Evolutionary conservation across 257 asterid genomes (phyloP), one percentile per base, ranked within the genome.

Genomic region (Fraxinus pennsylvanica): DNA sequence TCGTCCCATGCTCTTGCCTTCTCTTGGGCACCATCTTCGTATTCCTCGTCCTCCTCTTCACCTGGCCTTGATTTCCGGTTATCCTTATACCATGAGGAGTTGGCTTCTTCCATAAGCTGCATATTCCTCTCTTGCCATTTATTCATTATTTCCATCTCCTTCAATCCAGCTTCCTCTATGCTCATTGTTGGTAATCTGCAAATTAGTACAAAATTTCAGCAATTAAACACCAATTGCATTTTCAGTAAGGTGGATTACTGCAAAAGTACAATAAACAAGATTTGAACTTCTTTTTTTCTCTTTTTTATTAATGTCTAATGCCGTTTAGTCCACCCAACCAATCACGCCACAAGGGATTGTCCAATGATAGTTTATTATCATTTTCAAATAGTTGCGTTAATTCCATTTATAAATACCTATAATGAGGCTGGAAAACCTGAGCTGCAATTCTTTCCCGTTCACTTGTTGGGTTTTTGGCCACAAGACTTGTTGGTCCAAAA

Each of bases 1-100:
- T 95, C 98, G 70, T 92, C 99, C 99, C 97, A 93, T 0, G 96
- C 97, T 83, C 98, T 90, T 9, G 97, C 99, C 91, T 89, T 90
- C 0, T 90, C 98, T 84, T 87, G 91, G 57, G 99, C 98, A 54
- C 90, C 97, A 78, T 91, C 98, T 39, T 91, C 96, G 45, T 92
- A 91, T 0, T 89, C 91, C 0, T 87, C 97, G 0, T 90, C 92
- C 0, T 82, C 90, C 8, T 85, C 97, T 59, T 82, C 89, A 9
- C 84, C 79, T 5, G 91, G 93, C 79, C 86, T 84, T 14, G 68
- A 32, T 57, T 14, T 82, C 76, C 45, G 84, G 52, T 82, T 81
- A 36, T 95, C 98, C 50, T 75, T 93, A 57, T 93, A 74, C 99
- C 98, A 96, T 8, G 98, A 87, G 6, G 97, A 86, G 90, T 89